Evolutionary conservation across 1,139 yeast species (phyloP), one percentile per base, ranked within the genome.

Genomic region (Dujonia santamariae): DNA sequence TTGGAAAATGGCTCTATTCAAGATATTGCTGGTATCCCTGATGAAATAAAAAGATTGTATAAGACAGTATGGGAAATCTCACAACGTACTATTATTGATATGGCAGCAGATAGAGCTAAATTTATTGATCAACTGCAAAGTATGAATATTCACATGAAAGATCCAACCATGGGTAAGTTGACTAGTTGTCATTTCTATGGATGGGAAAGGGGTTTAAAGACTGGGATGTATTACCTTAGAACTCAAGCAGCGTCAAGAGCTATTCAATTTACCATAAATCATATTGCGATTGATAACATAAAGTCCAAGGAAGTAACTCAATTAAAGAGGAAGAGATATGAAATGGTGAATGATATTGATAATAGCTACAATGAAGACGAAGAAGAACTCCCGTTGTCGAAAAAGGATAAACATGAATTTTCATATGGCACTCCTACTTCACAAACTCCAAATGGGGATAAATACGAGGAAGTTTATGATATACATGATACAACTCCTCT

Each of bases 101-200:
- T 92, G 92, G 95, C 97, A 34, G 96, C 96, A 30, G 97, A 88
- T 54, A 77, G 98, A 53, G 85, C 92, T 30, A 87, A 95, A 19
- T 92, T 78, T 63, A 82, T 92, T 54, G 98, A 92, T 61, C 98
- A 92, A 62, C 85, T 94, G 43, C 97, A 92, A 65, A 80, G 94
- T 37, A 69, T 92, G 74, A 92, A 90, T 61, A 79, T 90, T 48
- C 85, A 85, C 65, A 71, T 90, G 59, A 80, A 76, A 56, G 78
- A 81, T 38, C 97, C 97, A 33, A 85, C 97, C 1, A 80, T 85
- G 80, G 95, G 95, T 43, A 90, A 90, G 59, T 72, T 92, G 46
- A 90, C 97, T n/a, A 78, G 90, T 51, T 90, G 90, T 94, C 97
- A 92, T 61, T 92, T 92, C 67, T 87, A 90, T 58, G 96, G 96